Evolutionary conservation across 306 rosid species (phyloP).

Genomic region (Acacia melanoxylon): DNA sequence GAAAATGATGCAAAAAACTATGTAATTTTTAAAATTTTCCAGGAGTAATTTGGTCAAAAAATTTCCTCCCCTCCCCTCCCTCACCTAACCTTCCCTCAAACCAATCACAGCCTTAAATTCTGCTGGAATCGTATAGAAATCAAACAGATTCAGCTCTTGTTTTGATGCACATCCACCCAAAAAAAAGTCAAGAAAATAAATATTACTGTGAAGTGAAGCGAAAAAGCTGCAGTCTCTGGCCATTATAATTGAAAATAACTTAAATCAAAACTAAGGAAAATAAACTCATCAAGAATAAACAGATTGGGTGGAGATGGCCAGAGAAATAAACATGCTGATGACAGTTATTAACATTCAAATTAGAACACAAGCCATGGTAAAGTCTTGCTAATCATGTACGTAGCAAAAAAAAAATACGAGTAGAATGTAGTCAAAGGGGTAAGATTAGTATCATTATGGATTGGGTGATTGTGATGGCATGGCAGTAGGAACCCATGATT

Average conservation of each 20-base stretch:
- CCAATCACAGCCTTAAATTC: no score
- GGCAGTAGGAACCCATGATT: conserved; percentile 2
- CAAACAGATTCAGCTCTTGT: conserved; percentile 5
- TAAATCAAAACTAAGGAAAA: not conserved
- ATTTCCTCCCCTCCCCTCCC: no score
- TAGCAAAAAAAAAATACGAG: conserved; percentile 4
- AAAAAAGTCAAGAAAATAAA: not conserved
- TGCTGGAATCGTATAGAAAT: conserved; percentile 21
- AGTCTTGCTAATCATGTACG: not conserved
- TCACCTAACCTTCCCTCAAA: no score
- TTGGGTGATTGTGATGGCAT: not conserved
- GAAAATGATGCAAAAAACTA: no score
- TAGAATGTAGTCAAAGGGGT: conserved; percentile 15
- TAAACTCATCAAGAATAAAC: not conserved
- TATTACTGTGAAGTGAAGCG: conserved; percentile 3
- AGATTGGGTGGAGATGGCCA: conserved; percentile 4
- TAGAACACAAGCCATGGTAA: not conserved
- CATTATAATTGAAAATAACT: not conserved
- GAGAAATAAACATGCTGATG: conserved; percentile 12
- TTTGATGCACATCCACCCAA: not conserved
- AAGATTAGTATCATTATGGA: not conserved
- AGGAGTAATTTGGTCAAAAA: no score
- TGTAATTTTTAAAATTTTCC: no score
- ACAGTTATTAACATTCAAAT: not conserved
- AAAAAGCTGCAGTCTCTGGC: not conserved